Evolutionary conservation across 1,139 yeast species (phyloP).

Genomic region (Blastobotrys petasosporus): DNA sequence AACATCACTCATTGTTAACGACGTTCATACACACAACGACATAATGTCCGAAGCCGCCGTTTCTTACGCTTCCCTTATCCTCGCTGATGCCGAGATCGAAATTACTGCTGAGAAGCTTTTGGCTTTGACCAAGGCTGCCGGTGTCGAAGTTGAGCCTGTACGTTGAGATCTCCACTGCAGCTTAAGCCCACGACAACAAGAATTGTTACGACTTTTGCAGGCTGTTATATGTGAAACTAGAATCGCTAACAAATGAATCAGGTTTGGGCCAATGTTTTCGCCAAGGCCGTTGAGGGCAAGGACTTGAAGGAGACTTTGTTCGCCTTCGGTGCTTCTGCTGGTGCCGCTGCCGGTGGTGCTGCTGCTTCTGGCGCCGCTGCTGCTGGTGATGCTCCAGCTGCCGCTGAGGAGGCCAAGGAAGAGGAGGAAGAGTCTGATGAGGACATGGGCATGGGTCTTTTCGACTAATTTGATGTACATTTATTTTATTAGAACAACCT

Average conservation of each 20-base stretch:
- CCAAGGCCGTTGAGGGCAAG: slow-evolving; percentile 96
- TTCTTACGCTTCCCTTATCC: slow-evolving; percentile 81
- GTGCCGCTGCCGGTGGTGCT: slow-evolving; percentile 52
- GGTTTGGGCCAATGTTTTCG: slow-evolving; percentile 93
- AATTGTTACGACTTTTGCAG: not conserved
- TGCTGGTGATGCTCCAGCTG: slow-evolving; percentile 61
- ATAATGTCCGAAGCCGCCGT: slow-evolving; percentile 35
- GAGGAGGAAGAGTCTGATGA: slow-evolving; percentile 34
- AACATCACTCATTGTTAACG: not conserved
- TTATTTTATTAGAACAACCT: slow-evolving; percentile 3
- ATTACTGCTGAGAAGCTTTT: slow-evolving; percentile 88
- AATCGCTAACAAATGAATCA: slow-evolving; percentile 28
- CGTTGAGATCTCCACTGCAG: slow-evolving; percentile 22
- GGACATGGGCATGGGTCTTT: slow-evolving; percentile 38
- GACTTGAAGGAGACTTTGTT: slow-evolving; percentile 87
- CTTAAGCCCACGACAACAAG: not conserved
- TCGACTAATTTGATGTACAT: slow-evolving; percentile 29
- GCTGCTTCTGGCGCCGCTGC: slow-evolving; percentile 56
- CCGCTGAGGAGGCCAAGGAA: slow-evolving; percentile 29
- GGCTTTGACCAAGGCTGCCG: slow-evolving; percentile 83
- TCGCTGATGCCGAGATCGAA: slow-evolving; percentile 96
- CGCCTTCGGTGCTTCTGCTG: slow-evolving; percentile 63
- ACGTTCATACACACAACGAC: slow-evolving; percentile 2
- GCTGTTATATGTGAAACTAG: not conserved
- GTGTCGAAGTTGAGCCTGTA: slow-evolving; percentile 72